Base-by-base conservation (phyloP, 2,329 filamentous ascomycete species). In the Apiospora saccharicola region DNA sequence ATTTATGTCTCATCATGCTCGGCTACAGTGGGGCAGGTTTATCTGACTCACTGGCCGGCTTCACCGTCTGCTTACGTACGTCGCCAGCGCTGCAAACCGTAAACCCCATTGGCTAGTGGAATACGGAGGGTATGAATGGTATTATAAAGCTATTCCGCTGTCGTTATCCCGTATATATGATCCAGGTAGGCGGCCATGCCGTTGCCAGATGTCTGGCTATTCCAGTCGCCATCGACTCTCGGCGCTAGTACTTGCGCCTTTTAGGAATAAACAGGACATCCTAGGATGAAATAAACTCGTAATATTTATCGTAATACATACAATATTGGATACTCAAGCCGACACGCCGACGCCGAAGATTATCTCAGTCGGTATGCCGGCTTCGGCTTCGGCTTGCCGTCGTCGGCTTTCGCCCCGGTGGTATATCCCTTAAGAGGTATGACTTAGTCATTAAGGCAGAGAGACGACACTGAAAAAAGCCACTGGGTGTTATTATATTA, bases 331-430 rank as follows among this genome's bases (percentile, higher is more conserved):
- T 19, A 34, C 26, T 30, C 30, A 61, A 34, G 53, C 53, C 53
- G 16, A 37, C 19, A 61, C 19, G 30, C 49, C 14, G 49, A 53
- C 6, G 24, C n/a, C 24, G 49, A 26, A 13, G 4, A 19, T 16
- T 12, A 16, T 34, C 16, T 34, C 53, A 61, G 14, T 61, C 22
- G 51, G 14, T 14, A 14, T 22, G 14, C 19, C 51, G 51, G 51
- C 51, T 30, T 34, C 51, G 51, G 51, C 51, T 30, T 57, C 53
- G 53, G 53, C 30, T 61, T 61, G 53, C 19, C 14, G 53, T 30
- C 53, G 30, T 61, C 53, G 53, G 53, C 53, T 61, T 61, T 22
- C 7, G 30, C 10, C 16, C 19, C 19, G 4, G 30, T 10, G 12
- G 30, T 22, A 19, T 34, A 2, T 8, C 19, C 51, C 19, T 49